phyloP scores from a whole-genome alignment of 1,284 basidiomycete species.

The Fomitopsis schrenkii region DNA sequence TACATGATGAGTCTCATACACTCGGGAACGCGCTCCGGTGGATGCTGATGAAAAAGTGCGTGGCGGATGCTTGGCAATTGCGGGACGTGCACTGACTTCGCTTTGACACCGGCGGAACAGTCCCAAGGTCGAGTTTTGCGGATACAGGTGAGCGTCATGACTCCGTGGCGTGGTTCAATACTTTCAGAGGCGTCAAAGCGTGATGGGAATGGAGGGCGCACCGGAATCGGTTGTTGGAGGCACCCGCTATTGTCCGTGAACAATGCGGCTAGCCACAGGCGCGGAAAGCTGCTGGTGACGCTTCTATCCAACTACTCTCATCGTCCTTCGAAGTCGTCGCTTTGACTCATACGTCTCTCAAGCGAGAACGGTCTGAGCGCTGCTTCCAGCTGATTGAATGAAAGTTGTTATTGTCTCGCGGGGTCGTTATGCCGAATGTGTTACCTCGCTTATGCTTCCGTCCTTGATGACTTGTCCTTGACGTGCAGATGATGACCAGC shows the following conservation, averaged over 20 bases:
- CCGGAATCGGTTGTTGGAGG: neutral
- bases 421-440: neutral
- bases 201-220: neutral
- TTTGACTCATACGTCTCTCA: neutral
- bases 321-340: neutral
- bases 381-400: no score
- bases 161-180: slow-evolving; percentile 1
- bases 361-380: no score
- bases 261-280: neutral
- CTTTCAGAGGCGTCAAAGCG: neutral
- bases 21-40: slow-evolving; percentile 92
- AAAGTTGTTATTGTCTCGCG: no score
- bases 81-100: neutral
- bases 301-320: neutral
- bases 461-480: neutral
- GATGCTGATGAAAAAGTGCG: slow-evolving; percentile 99
- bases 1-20: slow-evolving; percentile 93
- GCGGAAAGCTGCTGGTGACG: neutral
- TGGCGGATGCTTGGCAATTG: neutral
- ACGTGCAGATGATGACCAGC: neutral
- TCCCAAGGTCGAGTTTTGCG: slow-evolving; percentile 98
- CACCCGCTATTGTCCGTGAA: neutral
- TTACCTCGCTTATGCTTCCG: neutral
- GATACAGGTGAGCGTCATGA: slow-evolving; percentile 72
- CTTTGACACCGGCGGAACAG: slow-evolving; percentile 36